Evolutionary conservation across 139 green algal species (phyloP), one percentile per base, ranked within the genome.

Genomic region (Eudorina sp.): DNA sequence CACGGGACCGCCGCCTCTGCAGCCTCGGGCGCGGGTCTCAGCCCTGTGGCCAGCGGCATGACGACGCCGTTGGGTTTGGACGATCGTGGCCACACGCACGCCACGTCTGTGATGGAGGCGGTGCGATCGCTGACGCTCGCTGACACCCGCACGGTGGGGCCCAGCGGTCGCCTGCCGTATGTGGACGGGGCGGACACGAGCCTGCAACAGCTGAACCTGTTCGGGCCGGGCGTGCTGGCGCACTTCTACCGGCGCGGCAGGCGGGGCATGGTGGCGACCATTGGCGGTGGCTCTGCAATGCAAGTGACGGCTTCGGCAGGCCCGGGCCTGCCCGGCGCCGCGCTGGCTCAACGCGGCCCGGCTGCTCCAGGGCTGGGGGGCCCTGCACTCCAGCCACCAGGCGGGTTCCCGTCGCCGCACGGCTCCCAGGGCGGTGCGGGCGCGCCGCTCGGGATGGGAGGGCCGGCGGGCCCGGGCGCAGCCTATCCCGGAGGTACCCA

Each of bases 161-260:
- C 40, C 11, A 73, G 73, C 51, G 60, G 48, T 74, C 68, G 73
- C 9, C n/a, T 78, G 60, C 81, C 60, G 6, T 76, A 66, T 43
- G 81, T 87, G 3, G 62, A 87, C 43, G 81, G 81, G n/a, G 38
- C 64, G 21, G 81, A 87, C 46, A 6, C 62, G 11, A 36, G 81
- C 62, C 46, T 87, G 31, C 81, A 87, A 64, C 64, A 36, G 34
- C 43, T 87, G 40, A 87, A 87, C 81, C 81, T 88, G 68, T 88
- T 73, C 27, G 68, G 51, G 0, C 68, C 83, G 4, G 83, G 83
- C 29, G 48, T 88, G 25, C 46, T 88, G 36, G 48, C 83, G 25
- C 68, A 88, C 83, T 88, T 88, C 38, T 88, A 88, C 48, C 68
- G 83, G 6, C 68, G 68, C 11, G 40, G 41, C 11, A 34, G 48